phyloP scores from a whole-genome alignment of 371 early-diverging fungal genomes.

The Nematocida parisii region DNA sequence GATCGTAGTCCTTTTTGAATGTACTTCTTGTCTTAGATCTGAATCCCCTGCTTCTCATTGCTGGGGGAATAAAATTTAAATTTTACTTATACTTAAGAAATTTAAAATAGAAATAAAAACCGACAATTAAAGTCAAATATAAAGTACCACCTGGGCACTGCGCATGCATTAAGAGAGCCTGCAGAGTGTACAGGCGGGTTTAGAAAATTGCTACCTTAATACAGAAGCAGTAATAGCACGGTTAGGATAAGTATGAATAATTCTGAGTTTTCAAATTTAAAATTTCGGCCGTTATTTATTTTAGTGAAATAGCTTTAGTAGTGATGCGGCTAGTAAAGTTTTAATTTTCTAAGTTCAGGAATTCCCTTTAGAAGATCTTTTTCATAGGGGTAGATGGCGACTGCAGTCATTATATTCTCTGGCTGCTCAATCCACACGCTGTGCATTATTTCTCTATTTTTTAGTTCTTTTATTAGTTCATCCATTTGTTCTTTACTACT shows the following conservation, averaged over 20 bases:
- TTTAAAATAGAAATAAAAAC: background rate
- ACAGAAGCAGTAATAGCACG: too few relatives aligned
- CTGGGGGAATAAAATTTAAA: constrained; percentile 60
- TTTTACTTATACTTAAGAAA: constrained; percentile 35
- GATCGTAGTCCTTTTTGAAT: constrained; percentile 91
- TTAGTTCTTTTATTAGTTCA: constrained; percentile 11
- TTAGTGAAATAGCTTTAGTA: too few relatives aligned
- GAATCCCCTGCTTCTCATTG: constrained; percentile 73
- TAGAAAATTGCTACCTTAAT: too few relatives aligned
- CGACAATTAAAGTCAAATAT: background rate
- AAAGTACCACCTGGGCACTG: too few relatives aligned
- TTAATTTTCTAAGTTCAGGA: background rate
- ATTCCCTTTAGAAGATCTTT: background rate
- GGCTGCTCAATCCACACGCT: constrained; percentile 65
- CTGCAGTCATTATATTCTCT: constrained; percentile 63
- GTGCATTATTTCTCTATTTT: constrained; percentile 41
- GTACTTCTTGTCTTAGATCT: constrained; percentile 95
- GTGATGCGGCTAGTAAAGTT: background rate
- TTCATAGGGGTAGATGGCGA: constrained; percentile 56
- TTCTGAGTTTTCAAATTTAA: too few relatives aligned
- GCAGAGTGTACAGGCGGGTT: too few relatives aligned
- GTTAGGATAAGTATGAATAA: too few relatives aligned
- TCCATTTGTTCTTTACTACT: constrained; percentile 51
- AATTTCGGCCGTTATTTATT: too few relatives aligned
- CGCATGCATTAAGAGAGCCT: too few relatives aligned